A percentile compares a stretch with the other conserved stretches of the same genome.
phyloP scores from a whole-genome alignment of 2,329 filamentous ascomycete genomes.

The Aspergillus latus region DNA sequence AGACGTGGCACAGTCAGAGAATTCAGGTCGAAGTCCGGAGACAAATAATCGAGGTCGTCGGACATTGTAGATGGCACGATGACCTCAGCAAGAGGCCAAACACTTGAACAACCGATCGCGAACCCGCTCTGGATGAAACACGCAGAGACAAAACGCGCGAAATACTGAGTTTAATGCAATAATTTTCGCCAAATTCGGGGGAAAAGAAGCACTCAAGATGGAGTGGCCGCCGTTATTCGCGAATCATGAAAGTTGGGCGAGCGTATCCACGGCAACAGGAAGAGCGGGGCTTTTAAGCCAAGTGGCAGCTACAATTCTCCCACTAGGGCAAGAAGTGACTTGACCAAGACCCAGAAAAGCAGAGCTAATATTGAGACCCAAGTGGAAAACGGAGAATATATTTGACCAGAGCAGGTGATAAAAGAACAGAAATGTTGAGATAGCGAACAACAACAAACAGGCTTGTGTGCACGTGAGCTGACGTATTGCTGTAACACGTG shows the following conservation, averaged over 20 bases:
- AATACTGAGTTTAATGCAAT: background rate
- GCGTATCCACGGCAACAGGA: slow-evolving; percentile 43
- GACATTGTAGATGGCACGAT: slow-evolving; percentile 32
- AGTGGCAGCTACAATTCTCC: background rate
- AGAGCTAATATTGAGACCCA: background rate
- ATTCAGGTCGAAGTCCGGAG: slow-evolving; percentile 80
- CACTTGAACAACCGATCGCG: background rate
- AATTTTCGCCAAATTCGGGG: background rate
- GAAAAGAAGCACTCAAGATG: slow-evolving; percentile 5
- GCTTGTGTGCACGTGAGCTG: slow-evolving; percentile 3
- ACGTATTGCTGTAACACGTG: background rate
- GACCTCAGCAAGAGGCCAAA: background rate
- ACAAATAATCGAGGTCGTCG: slow-evolving; percentile 77
- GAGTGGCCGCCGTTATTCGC: slow-evolving; percentile 16
- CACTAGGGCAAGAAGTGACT: background rate
- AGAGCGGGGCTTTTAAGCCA: slow-evolving; percentile 14
- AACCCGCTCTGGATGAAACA: background rate
- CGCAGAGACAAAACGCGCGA: background rate
- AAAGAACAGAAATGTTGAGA: background rate
- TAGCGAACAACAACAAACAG: slow-evolving; percentile 12
- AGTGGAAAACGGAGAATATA: background rate
- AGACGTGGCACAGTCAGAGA: slow-evolving; percentile 83
- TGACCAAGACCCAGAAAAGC: background rate
- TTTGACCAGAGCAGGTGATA: background rate
- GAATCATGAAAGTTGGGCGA: slow-evolving; percentile 16